Conservation (phyloP, 1,284 basidiomycete genomes). For the Pyrrhoderma lamaoense region DNA sequence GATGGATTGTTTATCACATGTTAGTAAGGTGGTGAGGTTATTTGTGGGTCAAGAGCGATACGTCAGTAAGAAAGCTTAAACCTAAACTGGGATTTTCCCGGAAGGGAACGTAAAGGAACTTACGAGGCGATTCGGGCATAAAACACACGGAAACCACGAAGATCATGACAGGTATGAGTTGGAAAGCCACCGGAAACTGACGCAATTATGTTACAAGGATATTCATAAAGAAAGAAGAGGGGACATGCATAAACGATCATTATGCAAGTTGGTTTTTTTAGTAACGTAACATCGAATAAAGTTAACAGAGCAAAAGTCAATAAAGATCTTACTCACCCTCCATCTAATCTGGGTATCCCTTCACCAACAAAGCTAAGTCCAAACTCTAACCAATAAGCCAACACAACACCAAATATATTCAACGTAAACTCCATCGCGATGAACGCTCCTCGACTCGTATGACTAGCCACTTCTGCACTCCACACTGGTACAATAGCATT, state of each 20-base stretch:
- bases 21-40: background rate
- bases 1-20: background rate
- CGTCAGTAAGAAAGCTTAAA: no score
- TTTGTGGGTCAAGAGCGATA: background rate
- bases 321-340: slow-evolving; percentile 27
- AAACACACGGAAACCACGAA: slow-evolving; percentile 31
- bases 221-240: background rate
- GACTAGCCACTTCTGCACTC: slow-evolving; percentile 41
- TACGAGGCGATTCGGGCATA: slow-evolving; percentile 47
- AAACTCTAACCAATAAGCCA: slow-evolving; percentile 51
- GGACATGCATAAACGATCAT: no score
- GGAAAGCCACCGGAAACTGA: slow-evolving; percentile 43
- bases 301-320: background rate
- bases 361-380: slow-evolving; percentile 42
- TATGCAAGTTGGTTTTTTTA: no score
- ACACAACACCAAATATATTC: slow-evolving; percentile 47
- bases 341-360: slow-evolving; percentile 36
- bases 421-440: slow-evolving; percentile 32
- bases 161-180: slow-evolving; percentile 38
- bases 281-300: no score
- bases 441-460: slow-evolving; percentile 36
- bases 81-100: no score
- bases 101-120: background rate
- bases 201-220: slow-evolving; percentile 20
- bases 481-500: slow-evolving; percentile 49